Conservation (phyloP, 169 alveolate genomes). For the Plasmodium vivax region DNA sequence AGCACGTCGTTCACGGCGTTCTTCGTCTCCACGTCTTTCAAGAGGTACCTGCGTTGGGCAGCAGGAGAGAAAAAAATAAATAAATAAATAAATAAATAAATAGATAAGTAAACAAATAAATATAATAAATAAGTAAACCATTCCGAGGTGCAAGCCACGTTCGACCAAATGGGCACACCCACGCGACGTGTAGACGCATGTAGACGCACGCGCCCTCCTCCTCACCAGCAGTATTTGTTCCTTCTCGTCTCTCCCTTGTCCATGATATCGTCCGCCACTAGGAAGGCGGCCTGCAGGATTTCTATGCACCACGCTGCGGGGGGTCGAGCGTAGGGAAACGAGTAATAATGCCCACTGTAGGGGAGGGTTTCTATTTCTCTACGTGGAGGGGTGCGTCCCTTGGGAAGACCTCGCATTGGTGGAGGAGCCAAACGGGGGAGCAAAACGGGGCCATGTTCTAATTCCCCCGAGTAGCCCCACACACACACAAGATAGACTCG, state of each 20-base stretch:
- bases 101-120: too few relatives aligned
- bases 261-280: conserved; percentile 87
- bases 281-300: conserved; percentile 83
- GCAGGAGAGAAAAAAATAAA: background rate
- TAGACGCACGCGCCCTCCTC: background rate
- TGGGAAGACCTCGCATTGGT: background rate
- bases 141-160: background rate
- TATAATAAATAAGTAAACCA: too few relatives aligned
- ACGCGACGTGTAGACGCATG: background rate
- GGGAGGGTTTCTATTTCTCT: background rate
- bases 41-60: conserved; percentile 76
- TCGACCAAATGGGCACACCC: background rate
- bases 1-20: conserved; percentile 85
- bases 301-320: conserved; percentile 86
- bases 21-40: conserved; percentile 82
- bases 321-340: background rate
- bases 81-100: conserved; percentile 4
- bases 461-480: background rate
- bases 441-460: too few relatives aligned
- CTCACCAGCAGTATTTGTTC: conserved; percentile 83
- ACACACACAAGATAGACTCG: background rate
- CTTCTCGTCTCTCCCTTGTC: conserved; percentile 83
- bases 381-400: background rate
- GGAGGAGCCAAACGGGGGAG: background rate
- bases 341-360: background rate